phyloP scores from a whole-genome alignment of 192 early-diverging fungal species.

The Chytriomyces confervae region DNA sequence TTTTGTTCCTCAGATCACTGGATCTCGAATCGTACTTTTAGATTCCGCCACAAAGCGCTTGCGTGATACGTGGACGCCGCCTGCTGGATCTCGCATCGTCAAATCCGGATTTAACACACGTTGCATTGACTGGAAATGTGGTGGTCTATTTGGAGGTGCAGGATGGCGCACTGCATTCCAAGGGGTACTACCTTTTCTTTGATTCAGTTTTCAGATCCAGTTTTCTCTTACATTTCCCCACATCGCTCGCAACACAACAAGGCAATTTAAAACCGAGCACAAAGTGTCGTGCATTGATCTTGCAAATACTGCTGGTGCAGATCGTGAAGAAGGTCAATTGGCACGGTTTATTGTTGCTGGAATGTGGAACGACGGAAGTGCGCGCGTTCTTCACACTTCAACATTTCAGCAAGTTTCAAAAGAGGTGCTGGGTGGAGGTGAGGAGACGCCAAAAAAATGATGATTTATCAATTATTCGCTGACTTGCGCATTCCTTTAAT shows the following conservation, averaged over 20 bases:
- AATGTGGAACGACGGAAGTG: slow-evolving; percentile 73
- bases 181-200: slow-evolving; percentile 30
- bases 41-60: slow-evolving; percentile 26
- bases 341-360: slow-evolving; percentile 62
- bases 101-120: slow-evolving; percentile 60
- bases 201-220: no score
- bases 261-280: slow-evolving; percentile 47
- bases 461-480: no score
- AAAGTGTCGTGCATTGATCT: slow-evolving; percentile 78
- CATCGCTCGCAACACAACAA: no score
- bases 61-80: slow-evolving; percentile 59
- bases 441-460: neutral
- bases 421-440: slow-evolving; percentile 55
- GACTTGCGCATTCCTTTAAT: no score
- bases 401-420: slow-evolving; percentile 53
- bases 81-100: slow-evolving; percentile 51
- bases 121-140: slow-evolving; percentile 60
- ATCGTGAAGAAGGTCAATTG: slow-evolving; percentile 40
- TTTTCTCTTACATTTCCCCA: no score
- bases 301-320: no score
- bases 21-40: slow-evolving; percentile 30
- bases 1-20: slow-evolving; percentile 52
- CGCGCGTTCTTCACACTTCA: slow-evolving; percentile 65
- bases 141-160: slow-evolving; percentile 67
- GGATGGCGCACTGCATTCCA: slow-evolving; percentile 41